Conservation (phyloP, 768 basidiomycete genomes). For the Kwoniella europaea region DNA sequence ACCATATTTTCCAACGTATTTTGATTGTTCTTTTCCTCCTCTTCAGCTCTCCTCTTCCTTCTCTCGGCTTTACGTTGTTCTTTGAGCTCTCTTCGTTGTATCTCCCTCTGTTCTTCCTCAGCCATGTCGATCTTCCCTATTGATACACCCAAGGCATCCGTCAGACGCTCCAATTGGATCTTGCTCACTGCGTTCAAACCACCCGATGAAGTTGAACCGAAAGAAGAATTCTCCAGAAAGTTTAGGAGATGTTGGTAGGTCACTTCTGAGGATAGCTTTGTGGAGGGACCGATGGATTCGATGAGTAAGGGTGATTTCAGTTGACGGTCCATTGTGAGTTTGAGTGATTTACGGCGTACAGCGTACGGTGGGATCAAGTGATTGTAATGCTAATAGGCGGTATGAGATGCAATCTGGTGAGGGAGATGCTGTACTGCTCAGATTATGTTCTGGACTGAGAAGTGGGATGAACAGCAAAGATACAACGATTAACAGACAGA, state of each 20-base stretch:
- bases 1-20: slow-evolving; percentile 31
- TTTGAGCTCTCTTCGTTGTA: slow-evolving; percentile 25
- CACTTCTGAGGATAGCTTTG: slow-evolving; percentile 22
- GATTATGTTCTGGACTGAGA: no score
- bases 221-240: slow-evolving; percentile 27
- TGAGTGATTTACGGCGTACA: background rate
- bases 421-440: no score
- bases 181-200: slow-evolving; percentile 15
- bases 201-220: slow-evolving; percentile 30
- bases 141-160: slow-evolving; percentile 52
- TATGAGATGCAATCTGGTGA: no score
- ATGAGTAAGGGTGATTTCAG: slow-evolving; percentile 45
- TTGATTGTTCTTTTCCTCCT: slow-evolving; percentile 26
- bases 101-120: slow-evolving; percentile 42
- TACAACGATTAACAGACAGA: no score
- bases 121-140: slow-evolving; percentile 34
- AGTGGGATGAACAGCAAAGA: no score
- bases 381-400: background rate
- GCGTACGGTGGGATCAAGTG: background rate
- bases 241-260: slow-evolving; percentile 34
- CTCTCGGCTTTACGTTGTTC: slow-evolving; percentile 26
- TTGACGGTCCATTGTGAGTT: slow-evolving; percentile 42
- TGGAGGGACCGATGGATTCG: slow-evolving; percentile 28
- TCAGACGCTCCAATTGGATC: slow-evolving; percentile 50
- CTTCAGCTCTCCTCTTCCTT: slow-evolving; percentile 27